phyloP scores from a whole-genome alignment of 2,329 filamentous ascomycete genomes.

The Xylaria sp. region DNA sequence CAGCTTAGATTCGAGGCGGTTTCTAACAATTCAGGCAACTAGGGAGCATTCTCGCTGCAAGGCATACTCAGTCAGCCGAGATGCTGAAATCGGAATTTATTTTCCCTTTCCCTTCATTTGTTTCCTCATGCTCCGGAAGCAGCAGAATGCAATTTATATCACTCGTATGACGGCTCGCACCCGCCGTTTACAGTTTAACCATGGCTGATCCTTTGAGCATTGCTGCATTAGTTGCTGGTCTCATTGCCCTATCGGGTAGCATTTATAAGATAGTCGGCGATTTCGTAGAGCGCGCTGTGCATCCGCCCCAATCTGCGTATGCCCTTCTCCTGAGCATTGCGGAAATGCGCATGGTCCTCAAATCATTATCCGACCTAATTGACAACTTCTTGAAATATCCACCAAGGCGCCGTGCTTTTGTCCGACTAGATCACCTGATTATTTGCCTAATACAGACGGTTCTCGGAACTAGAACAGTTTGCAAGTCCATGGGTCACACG shows the following conservation, averaged over 20 bases:
- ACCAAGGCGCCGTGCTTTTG: constrained; percentile 5
- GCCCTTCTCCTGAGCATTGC: constrained; percentile 10
- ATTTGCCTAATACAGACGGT: constrained; percentile 16
- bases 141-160: neutral
- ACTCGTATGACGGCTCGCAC: neutral
- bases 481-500: neutral
- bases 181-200: neutral
- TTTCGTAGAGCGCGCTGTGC: neutral
- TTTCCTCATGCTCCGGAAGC: neutral
- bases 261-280: neutral
- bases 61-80: neutral
- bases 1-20: too few relatives aligned
- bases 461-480: constrained; percentile 10
- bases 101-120: neutral
- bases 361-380: constrained; percentile 12
- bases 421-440: constrained; percentile 18
- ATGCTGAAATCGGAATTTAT: too few relatives aligned
- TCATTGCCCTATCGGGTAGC: constrained; percentile 11
- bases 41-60: neutral
- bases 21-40: too few relatives aligned
- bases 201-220: constrained; percentile 11
- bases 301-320: neutral
- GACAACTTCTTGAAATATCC: constrained; percentile 7
- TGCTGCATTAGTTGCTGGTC: constrained; percentile 14
- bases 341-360: constrained; percentile 16